phyloP scores from a whole-genome alignment of 805 yeast genomes.

The Maudiozyma pseudohumilis region DNA sequence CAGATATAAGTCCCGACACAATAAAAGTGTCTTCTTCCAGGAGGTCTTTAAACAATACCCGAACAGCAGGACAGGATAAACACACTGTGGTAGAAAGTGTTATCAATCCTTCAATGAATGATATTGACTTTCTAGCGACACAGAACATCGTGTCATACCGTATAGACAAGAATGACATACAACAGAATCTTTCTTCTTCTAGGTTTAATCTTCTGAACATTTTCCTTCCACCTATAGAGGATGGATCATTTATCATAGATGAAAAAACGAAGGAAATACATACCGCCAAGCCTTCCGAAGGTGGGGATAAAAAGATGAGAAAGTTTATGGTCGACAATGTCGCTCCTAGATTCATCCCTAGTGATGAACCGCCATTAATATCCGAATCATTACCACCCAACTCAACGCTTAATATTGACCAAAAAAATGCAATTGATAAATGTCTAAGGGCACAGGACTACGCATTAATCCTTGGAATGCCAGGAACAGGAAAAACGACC shows the following conservation, averaged over 20 bases:
- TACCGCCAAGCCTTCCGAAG: conserved; percentile 20
- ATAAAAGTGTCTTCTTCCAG: conserved; percentile 46
- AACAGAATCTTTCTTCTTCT: conserved; percentile 64
- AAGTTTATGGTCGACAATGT: conserved; percentile 27
- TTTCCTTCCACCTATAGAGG: conserved; percentile 34
- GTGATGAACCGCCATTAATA: conserved; percentile 12
- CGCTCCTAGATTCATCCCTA: conserved; percentile 21
- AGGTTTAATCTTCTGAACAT: conserved; percentile 66
- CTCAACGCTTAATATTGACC: conserved; percentile 55
- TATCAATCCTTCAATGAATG: conserved; percentile 5
- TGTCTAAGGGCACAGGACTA: conserved; percentile 64
- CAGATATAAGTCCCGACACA: conserved; percentile 32
- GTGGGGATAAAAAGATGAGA: conserved; percentile 30
- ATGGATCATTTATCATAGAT: conserved; percentile 25
- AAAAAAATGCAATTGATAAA: conserved; percentile 53
- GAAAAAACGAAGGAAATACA: conserved; percentile 9
- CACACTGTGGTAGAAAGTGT: conserved; percentile 10
- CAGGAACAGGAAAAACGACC: conserved; percentile 95
- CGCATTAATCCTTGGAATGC: conserved; percentile 86
- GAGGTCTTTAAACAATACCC: conserved; percentile 35
- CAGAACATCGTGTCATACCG: conserved; percentile 38
- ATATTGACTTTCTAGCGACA: conserved; percentile 25
- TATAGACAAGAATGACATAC: conserved; percentile 72
- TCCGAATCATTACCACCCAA: conserved; percentile 10
- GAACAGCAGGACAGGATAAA: conserved; percentile 6